A percentile compares a stretch with the other conserved stretches of the same genome.
These are phyloP conservation scores for Apiospora koreana DNA, from an alignment of 2,329 filamentous ascomycete genomes.

Conservation along the genomic window DNA sequence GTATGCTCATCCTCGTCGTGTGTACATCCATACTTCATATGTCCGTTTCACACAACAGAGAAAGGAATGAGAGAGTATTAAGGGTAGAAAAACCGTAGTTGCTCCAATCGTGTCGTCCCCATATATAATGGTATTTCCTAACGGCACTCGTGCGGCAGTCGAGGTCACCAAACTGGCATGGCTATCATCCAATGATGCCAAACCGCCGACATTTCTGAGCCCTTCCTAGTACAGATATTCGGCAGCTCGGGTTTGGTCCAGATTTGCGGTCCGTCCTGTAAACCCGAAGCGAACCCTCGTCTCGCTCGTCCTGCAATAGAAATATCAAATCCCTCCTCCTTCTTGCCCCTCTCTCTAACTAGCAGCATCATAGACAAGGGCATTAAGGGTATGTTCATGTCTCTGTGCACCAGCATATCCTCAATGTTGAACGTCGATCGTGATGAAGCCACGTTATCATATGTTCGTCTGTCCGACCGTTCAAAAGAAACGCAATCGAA, in stretches of 20 bases:
- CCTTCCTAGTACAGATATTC: neutral
- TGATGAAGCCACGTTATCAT: neutral
- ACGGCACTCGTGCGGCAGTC: neutral
- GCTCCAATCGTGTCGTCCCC: neutral
- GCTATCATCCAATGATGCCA: neutral
- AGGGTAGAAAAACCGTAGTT: neutral
- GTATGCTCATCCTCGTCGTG: neutral
- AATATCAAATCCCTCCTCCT: neutral
- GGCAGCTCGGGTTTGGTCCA: neutral
- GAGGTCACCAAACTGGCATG: neutral
- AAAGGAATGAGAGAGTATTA: neutral
- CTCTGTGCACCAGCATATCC: neutral
- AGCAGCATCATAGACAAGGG: neutral
- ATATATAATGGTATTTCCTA: neutral
- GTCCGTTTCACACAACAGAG: neutral
- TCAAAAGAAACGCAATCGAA: constrained; percentile 8
- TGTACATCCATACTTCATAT: neutral
- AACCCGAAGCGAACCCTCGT: too few species aligned
- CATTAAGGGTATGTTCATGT: neutral
- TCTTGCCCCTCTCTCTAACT: neutral
- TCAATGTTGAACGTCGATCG: neutral
- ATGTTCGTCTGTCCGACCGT: neutral
- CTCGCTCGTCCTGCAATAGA: neutral
- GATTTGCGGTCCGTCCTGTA: neutral
- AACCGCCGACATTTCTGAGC: neutral